Percentiles rank a stretch among this genome's conserved stretches.
Conservation (phyloP, 495 filamentous ascomycete species). For the Amniculicola lignicola region DNA sequence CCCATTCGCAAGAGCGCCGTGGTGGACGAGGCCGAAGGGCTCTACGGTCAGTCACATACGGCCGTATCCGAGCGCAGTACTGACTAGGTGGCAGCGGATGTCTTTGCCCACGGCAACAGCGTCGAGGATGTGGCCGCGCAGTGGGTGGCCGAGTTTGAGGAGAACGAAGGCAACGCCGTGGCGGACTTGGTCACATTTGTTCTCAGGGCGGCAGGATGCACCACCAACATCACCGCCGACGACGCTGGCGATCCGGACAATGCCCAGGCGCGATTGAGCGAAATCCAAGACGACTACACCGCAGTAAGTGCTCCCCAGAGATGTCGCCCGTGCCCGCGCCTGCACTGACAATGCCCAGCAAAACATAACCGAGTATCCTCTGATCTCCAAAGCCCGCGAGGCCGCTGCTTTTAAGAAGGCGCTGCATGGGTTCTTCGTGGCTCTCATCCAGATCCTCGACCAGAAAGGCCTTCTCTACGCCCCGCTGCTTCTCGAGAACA, state of each 20-base stretch:
- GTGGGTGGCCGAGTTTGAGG: constrained; percentile 74
- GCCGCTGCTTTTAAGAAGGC: constrained; percentile 69
- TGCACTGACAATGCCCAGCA: constrained; percentile 48
- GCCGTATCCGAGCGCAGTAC: not conserved
- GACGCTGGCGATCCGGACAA: constrained; percentile 87
- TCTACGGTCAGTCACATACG: constrained; percentile 64
- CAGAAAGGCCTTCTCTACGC: constrained; percentile 71
- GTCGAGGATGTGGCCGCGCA: constrained; percentile 72
- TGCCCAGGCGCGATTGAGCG: constrained; percentile 61
- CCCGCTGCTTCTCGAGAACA: constrained; percentile 71
- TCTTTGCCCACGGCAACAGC: constrained; percentile 69
- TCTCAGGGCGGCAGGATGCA: constrained; percentile 75
- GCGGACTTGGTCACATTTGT: constrained; percentile 87
- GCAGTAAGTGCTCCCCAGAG: constrained; percentile 50
- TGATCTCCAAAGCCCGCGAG: constrained; percentile 73
- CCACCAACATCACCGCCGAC: constrained; percentile 65
- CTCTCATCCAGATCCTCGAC: constrained; percentile 70
- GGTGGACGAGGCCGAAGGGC: constrained; percentile 57
- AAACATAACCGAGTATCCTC: constrained; percentile 85
- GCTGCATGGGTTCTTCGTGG: constrained; percentile 72
- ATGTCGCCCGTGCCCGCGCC: not conserved
- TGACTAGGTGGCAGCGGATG: constrained; percentile 56
- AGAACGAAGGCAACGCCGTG: constrained; percentile 64
- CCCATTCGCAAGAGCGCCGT: constrained; percentile 33
- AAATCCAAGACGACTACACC: constrained; percentile 79